These are phyloP conservation scores for Elaeagnus macrophylla DNA, from an alignment of 306 rosid genomes.

Conservation along the genomic window DNA sequence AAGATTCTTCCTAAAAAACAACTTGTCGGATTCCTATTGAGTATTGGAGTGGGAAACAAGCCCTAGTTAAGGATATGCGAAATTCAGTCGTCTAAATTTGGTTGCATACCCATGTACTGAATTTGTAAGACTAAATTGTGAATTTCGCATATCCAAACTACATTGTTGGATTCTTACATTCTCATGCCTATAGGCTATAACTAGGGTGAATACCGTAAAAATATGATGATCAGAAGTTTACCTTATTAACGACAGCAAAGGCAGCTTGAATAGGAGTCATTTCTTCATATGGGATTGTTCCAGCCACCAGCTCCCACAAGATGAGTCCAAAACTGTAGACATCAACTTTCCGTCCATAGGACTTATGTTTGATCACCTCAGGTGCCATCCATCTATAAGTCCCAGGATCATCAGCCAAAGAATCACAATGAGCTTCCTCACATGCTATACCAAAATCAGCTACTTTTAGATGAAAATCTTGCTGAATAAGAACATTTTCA, in stretches of 20 bases:
- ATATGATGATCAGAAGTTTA: conserved; percentile 7
- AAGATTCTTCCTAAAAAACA: too few species aligned
- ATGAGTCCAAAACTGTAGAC: conserved; percentile 91
- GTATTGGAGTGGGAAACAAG: too few species aligned
- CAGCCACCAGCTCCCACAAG: conserved; percentile 87
- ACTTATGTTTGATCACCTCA: conserved; percentile 85
- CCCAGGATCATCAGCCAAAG: conserved; percentile 82
- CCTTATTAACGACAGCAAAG: conserved; percentile 92
- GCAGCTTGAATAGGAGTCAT: conserved; percentile 98
- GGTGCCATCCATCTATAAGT: conserved; percentile 99
- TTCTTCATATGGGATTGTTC: conserved; percentile 73
- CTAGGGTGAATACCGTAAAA: too few species aligned
- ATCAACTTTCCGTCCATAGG: conserved; percentile 77
- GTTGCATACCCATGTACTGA: too few species aligned
- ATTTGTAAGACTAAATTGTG: too few species aligned
- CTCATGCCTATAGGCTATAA: too few species aligned
- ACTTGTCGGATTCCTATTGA: too few species aligned
- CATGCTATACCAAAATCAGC: conserved; percentile 97
- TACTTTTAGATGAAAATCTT: conserved; percentile 55
- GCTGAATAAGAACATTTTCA: conserved; percentile 65
- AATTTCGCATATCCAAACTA: too few species aligned
- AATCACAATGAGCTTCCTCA: conserved; percentile 62
- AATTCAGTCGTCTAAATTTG: too few species aligned
- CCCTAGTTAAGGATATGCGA: too few species aligned
- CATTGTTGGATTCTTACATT: too few species aligned